Conservation (phyloP, 768 basidiomycete genomes). For the Lactifluus hygrophoroides region DNA sequence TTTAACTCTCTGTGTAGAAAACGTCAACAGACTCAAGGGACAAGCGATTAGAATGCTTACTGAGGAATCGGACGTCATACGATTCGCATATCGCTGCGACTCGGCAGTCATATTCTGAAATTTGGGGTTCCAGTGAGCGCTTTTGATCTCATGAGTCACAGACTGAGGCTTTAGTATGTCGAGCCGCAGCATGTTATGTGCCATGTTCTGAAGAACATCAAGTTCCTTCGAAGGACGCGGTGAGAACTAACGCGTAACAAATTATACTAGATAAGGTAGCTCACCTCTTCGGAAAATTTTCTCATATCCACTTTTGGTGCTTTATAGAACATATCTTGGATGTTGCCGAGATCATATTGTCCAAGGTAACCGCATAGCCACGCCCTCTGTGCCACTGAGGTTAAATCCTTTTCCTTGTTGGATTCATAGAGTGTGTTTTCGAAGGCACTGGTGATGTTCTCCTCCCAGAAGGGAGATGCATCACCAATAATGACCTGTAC, state of each 20-base stretch:
- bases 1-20: constrained; percentile 13
- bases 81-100: constrained; percentile 13
- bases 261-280: constrained; percentile 4
- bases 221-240: not conserved
- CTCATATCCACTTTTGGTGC: constrained; percentile 39
- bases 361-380: constrained; percentile 33
- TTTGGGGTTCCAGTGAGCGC: constrained; percentile 6
- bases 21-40: not conserved
- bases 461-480: constrained; percentile 10
- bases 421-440: constrained; percentile 13
- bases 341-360: constrained; percentile 27
- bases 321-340: constrained; percentile 34
- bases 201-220: constrained; percentile 7
- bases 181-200: constrained; percentile 5
- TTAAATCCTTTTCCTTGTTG: constrained; percentile 12
- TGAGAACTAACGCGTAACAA: not conserved
- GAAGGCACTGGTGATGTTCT: constrained; percentile 23
- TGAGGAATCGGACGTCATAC: not conserved
- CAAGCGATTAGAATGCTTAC: not conserved
- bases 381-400: constrained; percentile 22
- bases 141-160: constrained; percentile 8
- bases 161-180: constrained; percentile 8
- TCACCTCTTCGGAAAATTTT: constrained; percentile 30
- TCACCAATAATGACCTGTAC: constrained; percentile 29
- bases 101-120: constrained; percentile 8